Evolutionary conservation across 345 rosid genomes (phyloP).

Genomic region (Bretschneidera sinensis): DNA sequence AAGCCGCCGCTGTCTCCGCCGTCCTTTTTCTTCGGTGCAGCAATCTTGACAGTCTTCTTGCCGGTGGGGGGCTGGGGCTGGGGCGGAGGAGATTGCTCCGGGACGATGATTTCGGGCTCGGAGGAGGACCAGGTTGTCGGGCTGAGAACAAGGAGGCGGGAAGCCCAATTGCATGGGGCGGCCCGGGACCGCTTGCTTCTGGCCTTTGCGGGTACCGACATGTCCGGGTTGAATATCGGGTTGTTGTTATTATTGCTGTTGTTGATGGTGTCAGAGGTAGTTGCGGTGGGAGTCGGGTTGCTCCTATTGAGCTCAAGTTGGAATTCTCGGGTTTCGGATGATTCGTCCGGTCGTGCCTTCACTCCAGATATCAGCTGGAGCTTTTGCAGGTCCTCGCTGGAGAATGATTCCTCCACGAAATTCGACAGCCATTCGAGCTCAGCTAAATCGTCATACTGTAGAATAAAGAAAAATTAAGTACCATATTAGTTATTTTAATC

Average conservation of each 20-base stretch:
- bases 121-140: not conserved
- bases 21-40: slow-evolving; percentile 17
- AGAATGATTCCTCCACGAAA: slow-evolving; percentile 91
- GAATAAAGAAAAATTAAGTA: not conserved
- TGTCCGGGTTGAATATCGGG: slow-evolving; percentile 33
- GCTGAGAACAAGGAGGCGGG: slow-evolving; percentile 43
- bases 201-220: slow-evolving; percentile 85
- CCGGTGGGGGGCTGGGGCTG: not conserved
- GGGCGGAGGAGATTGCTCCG: slow-evolving; percentile 5
- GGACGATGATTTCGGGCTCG: slow-evolving; percentile 10
- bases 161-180: slow-evolving; percentile 78
- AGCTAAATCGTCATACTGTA: slow-evolving; percentile 83
- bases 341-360: slow-evolving; percentile 49
- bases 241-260: not conserved
- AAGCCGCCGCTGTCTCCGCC: slow-evolving; percentile 17
- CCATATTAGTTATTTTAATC: not conserved
- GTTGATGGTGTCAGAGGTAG: slow-evolving; percentile 15
- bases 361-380: slow-evolving; percentile 75
- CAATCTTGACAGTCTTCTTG: slow-evolving; percentile 32
- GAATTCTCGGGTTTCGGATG: slow-evolving; percentile 33
- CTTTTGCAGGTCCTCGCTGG: slow-evolving; percentile 82
- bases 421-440: slow-evolving; percentile 98
- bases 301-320: slow-evolving; percentile 22
- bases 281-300: slow-evolving; percentile 16
- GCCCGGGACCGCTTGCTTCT: slow-evolving; percentile 94